Evolutionary conservation across 106 monocot species (phyloP), one percentile per base, ranked within the genome.

Genomic region (Apostasia shenzhenica): DNA sequence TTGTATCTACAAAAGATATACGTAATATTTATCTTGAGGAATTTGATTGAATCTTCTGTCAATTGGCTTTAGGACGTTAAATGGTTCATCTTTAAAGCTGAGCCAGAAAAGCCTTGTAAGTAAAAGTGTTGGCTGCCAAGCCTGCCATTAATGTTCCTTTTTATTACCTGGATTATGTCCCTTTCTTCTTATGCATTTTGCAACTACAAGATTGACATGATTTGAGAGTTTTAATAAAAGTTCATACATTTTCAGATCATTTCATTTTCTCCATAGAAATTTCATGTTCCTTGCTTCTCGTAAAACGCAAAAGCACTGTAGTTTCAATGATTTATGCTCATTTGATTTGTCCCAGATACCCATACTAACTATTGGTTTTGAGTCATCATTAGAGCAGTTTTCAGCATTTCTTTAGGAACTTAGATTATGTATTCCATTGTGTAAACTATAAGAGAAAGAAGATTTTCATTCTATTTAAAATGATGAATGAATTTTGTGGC

Each of bases 271-370:
- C 26, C 26, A 26, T 26, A 99, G 71, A 99, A 93, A 76, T 93
- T 99, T 75, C 75, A 81, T 73, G 75, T 90, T 78, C 97, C 97
- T 8, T 99, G 97, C 74, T 78, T 67, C 70, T 99, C 14, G 88
- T 99, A 77, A 99, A 93, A 50, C 89, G 93, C 54, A 99, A 93
- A 72, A 99, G 97, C 69, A 63, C 81, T 58, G 86, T 85, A 73
- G 89, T 99, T 75, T 93, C 97, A 45, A 82, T 99, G 83, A 99
- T 99, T 75, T 92, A 92, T 75, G 89, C 93, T 3, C 87, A 93
- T 80, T 72, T 99, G 81, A 93, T 99, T 80, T 85, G 85, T 8
- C 3, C 1, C 2, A 41, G 55, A 45, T 72, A 12, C 37, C 37
- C 26, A 43, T 65, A 26, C 11, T 38, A 65, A 65, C 12, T 65